A percentile compares a stretch with the other conserved stretches of the same genome.
phyloP scores from a whole-genome alignment of 1,139 yeast genomes.

The Pichia kudriavzevii region DNA sequence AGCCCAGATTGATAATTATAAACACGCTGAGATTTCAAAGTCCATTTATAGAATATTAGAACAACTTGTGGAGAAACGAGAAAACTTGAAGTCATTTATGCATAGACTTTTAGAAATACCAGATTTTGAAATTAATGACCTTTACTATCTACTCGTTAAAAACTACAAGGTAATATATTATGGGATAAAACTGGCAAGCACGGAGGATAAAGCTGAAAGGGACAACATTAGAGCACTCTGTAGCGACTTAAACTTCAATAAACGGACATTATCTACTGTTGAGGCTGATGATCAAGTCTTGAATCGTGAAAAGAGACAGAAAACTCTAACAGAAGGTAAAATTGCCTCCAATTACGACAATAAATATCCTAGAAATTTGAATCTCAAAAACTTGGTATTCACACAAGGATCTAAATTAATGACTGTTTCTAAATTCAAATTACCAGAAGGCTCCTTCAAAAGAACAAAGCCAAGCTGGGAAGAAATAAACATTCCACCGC shows the following conservation, averaged over 20 bases:
- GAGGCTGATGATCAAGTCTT: slow-evolving; percentile 9
- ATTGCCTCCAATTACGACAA: slow-evolving; percentile 4
- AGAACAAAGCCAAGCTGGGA: slow-evolving; percentile 70
- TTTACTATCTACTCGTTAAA: slow-evolving; percentile 42
- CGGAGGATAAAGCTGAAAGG: slow-evolving; percentile 15
- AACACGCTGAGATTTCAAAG: slow-evolving; percentile 21
- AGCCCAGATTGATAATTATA: slow-evolving; percentile 31
- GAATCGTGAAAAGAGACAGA: background rate
- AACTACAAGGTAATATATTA: slow-evolving; percentile 32
- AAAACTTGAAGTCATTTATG: slow-evolving; percentile 41
- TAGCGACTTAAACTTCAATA: background rate
- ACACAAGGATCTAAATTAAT: slow-evolving; percentile 68
- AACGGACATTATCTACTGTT: slow-evolving; percentile 15
- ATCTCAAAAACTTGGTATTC: slow-evolving; percentile 55
- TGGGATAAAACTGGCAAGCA: slow-evolving; percentile 22
- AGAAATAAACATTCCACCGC: slow-evolving; percentile 83
- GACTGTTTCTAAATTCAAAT: slow-evolving; percentile 56
- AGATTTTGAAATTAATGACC: slow-evolving; percentile 42
- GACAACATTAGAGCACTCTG: slow-evolving; percentile 7
- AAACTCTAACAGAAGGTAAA: slow-evolving; percentile 1
- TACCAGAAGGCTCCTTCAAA: slow-evolving; percentile 82
- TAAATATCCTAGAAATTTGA: slow-evolving; percentile 47
- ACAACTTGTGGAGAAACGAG: slow-evolving; percentile 25
- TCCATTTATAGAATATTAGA: slow-evolving; percentile 29
- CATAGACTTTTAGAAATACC: slow-evolving; percentile 43